A percentile compares a stretch with the other conserved stretches of the same genome.
Evolutionary conservation across 2,329 filamentous ascomycete species (phyloP).

Genomic region (Xylariaceae sp.): DNA sequence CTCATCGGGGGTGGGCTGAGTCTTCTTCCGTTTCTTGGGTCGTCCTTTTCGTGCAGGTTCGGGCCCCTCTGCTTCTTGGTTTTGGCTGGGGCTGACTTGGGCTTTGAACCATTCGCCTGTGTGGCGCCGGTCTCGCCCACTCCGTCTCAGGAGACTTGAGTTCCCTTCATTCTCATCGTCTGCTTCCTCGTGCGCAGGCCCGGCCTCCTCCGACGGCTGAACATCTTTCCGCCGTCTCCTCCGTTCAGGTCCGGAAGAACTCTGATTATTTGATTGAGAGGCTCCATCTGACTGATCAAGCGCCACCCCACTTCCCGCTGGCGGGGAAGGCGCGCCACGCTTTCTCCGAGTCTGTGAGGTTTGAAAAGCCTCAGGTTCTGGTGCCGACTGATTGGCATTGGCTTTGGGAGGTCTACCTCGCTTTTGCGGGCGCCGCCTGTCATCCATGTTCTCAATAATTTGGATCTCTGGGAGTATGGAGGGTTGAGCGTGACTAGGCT

Average conservation of each 20-base stretch:
- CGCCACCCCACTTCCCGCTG: constrained; percentile 1
- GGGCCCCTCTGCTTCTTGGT: not conserved
- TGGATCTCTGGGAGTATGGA: constrained; percentile 8
- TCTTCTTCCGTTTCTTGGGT: constrained; percentile 4
- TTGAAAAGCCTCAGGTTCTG: constrained; percentile 6
- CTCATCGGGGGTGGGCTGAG: constrained; percentile 3
- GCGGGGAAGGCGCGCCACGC: constrained; percentile 20
- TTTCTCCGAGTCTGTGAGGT: constrained; percentile 18
- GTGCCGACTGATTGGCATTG: constrained; percentile 12
- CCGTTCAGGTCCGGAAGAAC: too few relatives aligned
- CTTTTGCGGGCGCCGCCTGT: constrained; percentile 18
- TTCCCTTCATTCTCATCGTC: constrained; percentile 27
- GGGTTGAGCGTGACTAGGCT: constrained; percentile 8
- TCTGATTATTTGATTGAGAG: too few relatives aligned
- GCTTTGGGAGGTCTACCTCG: constrained; percentile 19
- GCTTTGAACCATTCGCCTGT: constrained; percentile 2
- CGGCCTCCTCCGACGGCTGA: constrained; percentile 12
- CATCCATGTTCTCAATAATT: constrained; percentile 12
- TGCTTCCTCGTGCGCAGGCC: constrained; percentile 20
- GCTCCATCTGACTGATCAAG: not conserved
- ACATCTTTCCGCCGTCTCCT: constrained; percentile 1
- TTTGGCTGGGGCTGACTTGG: not conserved
- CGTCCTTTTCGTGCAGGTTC: not conserved
- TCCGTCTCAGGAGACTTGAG: constrained; percentile 22
- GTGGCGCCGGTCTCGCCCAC: constrained; percentile 16